These are phyloP conservation scores for Daphne laureola DNA, from an alignment of 441 rosid species.

Conservation along the genomic window DNA sequence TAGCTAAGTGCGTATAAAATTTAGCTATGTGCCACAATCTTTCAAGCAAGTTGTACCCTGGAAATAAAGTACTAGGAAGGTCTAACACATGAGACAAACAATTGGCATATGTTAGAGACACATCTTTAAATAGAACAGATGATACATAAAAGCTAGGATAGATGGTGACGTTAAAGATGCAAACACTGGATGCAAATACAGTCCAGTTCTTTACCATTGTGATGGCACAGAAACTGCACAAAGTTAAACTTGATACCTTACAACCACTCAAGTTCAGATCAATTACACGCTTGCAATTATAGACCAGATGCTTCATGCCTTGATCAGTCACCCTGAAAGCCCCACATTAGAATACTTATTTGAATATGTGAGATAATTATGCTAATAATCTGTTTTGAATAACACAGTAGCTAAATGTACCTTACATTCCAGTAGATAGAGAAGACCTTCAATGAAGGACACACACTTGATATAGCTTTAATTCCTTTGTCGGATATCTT, in stretches of 20 bases:
- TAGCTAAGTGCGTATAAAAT: no score
- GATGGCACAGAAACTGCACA: constrained; percentile 3
- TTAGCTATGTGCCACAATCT: no score
- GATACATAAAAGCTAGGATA: no score
- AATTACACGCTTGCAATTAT: constrained; percentile 49
- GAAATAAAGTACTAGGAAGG: no score
- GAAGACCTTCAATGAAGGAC: constrained; percentile 58
- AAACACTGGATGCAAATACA: no score
- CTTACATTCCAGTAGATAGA: constrained; percentile 94
- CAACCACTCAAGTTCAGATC: constrained; percentile 90
- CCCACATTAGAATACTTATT: constrained; percentile 13
- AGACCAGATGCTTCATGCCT: constrained; percentile 54
- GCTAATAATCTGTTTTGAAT: constrained; percentile 1
- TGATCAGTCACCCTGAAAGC: constrained; percentile 60
- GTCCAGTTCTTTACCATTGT: no score
- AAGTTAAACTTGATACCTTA: constrained; percentile 43
- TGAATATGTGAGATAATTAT: constrained; percentile 7
- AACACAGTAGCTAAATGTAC: constrained; percentile 29
- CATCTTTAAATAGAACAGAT: no score
- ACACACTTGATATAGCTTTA: constrained; percentile 52
- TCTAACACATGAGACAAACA: no score
- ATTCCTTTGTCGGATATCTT: constrained; percentile 89
- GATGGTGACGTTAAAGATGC: no score
- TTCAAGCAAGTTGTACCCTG: no score
- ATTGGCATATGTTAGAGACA: no score